These are phyloP conservation scores for Trifolium dubium DNA, from an alignment of 306 rosid species.

Conservation along the genomic window DNA sequence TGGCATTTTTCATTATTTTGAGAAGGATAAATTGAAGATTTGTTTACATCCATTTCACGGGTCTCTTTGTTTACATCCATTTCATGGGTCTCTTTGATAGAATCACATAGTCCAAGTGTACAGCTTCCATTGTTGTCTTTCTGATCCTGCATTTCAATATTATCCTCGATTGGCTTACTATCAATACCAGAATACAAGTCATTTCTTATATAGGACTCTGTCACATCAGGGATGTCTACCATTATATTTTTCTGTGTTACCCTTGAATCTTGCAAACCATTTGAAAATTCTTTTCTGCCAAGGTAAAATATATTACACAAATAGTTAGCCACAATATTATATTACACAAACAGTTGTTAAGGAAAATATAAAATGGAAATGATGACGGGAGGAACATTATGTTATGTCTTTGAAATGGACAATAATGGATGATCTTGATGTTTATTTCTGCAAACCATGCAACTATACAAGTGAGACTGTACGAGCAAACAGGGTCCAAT, in stretches of 20 bases:
- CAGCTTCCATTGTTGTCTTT: slow-evolving; percentile 39
- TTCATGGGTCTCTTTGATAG: slow-evolving; percentile 37
- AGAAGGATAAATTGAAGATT: slow-evolving; percentile 38
- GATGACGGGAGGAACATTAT: slow-evolving; percentile 23
- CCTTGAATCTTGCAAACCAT: slow-evolving; percentile 47
- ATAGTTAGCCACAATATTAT: slow-evolving; percentile 6
- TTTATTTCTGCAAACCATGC: slow-evolving; percentile 37
- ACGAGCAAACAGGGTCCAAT: slow-evolving; percentile 28
- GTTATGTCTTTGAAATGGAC: slow-evolving; percentile 10
- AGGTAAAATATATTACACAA: slow-evolving; percentile 29
- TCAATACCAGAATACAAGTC: slow-evolving; percentile 29
- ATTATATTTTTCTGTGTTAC: slow-evolving; percentile 38
- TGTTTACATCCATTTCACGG: slow-evolving; percentile 37
- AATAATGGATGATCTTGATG: slow-evolving; percentile 10
- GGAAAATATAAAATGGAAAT: slow-evolving; percentile 30
- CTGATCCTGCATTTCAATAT: slow-evolving; percentile 36
- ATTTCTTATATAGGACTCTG: slow-evolving; percentile 40
- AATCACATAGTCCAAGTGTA: slow-evolving; percentile 16
- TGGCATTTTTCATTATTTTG: slow-evolving; percentile 39
- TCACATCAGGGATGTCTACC: slow-evolving; percentile 41
- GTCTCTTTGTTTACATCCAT: slow-evolving; percentile 40
- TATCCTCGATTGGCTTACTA: slow-evolving; percentile 24
- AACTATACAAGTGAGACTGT: slow-evolving; percentile 17
- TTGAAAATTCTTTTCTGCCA: slow-evolving; percentile 50
- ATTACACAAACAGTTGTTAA: not conserved